A percentile compares a stretch with the other conserved stretches of the same genome.
These are phyloP conservation scores for Casuarina glauca DNA, from an alignment of 306 rosid genomes.

Conservation along the genomic window DNA sequence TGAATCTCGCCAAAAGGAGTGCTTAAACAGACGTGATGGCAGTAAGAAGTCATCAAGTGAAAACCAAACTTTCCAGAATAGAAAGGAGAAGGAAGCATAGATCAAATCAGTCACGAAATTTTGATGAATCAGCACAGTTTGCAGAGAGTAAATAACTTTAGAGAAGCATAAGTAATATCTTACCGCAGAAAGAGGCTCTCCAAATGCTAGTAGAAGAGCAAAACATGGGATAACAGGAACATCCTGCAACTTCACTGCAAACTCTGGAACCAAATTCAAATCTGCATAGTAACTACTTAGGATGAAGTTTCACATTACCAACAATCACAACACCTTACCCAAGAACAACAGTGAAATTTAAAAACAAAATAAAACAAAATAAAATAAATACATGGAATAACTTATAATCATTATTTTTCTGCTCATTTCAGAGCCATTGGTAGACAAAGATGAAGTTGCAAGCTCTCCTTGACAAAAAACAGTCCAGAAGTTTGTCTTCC, in stretches of 20 bases:
- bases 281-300: constrained; percentile 47
- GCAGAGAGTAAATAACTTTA: constrained; percentile 15
- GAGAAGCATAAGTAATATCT: constrained; percentile 34
- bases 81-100: constrained; percentile 16
- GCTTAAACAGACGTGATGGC: constrained; percentile 3
- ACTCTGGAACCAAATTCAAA: constrained; percentile 59
- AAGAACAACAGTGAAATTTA: background rate
- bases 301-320: constrained; percentile 10
- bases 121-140: constrained; percentile 16
- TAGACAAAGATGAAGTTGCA: background rate
- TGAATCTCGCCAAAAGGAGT: constrained; percentile 15
- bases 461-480: background rate
- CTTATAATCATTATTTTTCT: background rate
- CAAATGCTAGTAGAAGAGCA: constrained; percentile 84
- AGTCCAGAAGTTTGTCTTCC: background rate
- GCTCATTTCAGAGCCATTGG: background rate
- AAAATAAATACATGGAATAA: background rate
- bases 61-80: constrained; percentile 23
- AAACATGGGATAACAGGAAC: constrained; percentile 78
- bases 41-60: constrained; percentile 6
- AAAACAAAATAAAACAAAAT: background rate
- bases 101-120: constrained; percentile 16
- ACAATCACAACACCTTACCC: background rate
- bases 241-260: constrained; percentile 57
- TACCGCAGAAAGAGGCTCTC: constrained; percentile 76